Evolutionary conservation across 2,329 filamentous ascomycete genomes (phyloP).

Genomic region (Exophiala sp.): DNA sequence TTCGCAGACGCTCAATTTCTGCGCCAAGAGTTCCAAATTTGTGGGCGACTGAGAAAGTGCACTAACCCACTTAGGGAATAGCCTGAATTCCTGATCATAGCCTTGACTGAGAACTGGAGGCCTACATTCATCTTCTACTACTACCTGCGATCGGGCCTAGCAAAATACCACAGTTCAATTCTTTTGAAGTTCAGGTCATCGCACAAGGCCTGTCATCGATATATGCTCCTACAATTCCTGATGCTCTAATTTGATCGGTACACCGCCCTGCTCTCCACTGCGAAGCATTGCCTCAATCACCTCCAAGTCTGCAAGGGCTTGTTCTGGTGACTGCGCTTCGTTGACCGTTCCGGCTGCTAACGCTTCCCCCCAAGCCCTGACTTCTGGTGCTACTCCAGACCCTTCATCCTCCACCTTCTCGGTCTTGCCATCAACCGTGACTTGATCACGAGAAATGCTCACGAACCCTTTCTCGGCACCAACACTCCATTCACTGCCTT

Average conservation of each 20-base stretch:
- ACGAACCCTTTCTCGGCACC: slow-evolving; percentile 49
- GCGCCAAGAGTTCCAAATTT: slow-evolving; percentile 13
- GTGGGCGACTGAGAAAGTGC: slow-evolving; percentile 4
- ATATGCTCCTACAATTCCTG: slow-evolving; percentile 21
- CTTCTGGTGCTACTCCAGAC: slow-evolving; percentile 48
- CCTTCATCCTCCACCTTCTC: slow-evolving; percentile 45
- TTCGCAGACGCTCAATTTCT: slow-evolving; percentile 10
- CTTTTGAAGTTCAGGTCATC: background rate
- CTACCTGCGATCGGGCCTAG: too few relatives aligned
- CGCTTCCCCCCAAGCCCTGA: slow-evolving; percentile 49
- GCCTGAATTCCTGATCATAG: background rate
- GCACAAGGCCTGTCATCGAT: background rate
- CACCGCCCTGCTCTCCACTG: slow-evolving; percentile 33
- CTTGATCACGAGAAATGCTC: slow-evolving; percentile 36
- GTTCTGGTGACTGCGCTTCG: slow-evolving; percentile 44
- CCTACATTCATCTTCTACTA: too few relatives aligned
- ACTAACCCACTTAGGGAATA: background rate
- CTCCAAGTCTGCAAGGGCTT: slow-evolving; percentile 34
- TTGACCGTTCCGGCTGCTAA: slow-evolving; percentile 41
- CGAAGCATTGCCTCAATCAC: slow-evolving; percentile 31
- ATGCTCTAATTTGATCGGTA: slow-evolving; percentile 24
- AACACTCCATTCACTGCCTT: slow-evolving; percentile 45
- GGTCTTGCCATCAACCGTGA: slow-evolving; percentile 35
- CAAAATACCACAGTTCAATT: background rate
- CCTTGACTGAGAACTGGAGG: background rate